Evolutionary conservation across 257 asterid genomes (phyloP).

Genomic region (Plantago elongata): DNA sequence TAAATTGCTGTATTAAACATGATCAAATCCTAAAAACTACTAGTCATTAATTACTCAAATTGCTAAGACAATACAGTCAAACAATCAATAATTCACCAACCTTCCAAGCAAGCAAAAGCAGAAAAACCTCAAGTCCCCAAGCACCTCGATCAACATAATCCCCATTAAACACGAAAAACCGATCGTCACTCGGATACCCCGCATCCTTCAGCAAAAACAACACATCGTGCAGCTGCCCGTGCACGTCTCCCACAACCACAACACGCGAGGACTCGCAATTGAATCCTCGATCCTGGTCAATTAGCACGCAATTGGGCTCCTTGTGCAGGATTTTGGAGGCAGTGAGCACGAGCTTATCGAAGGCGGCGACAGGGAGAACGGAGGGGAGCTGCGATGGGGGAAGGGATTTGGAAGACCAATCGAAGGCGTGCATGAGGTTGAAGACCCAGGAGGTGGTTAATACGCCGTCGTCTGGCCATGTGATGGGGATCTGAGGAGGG

Average conservation of each 20-base stretch:
- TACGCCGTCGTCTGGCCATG: constrained; percentile 70
- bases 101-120: constrained; percentile 90
- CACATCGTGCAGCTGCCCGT: constrained; percentile 94
- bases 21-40: neutral
- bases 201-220: constrained; percentile 65
- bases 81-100: constrained; percentile 27
- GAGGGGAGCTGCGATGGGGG: constrained; percentile 62
- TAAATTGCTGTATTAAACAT: neutral
- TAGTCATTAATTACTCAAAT: constrained; percentile 2
- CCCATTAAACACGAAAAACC: constrained; percentile 87
- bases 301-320: constrained; percentile 75
- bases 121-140: constrained; percentile 96
- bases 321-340: constrained; percentile 88
- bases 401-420: constrained; percentile 63
- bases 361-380: constrained; percentile 69
- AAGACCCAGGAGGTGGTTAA: constrained; percentile 50
- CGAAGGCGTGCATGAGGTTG: constrained; percentile 66
- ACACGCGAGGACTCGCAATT: constrained; percentile 31
- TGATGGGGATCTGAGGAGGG: constrained; percentile 70
- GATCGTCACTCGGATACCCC: constrained; percentile 71
- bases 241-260: constrained; percentile 92
- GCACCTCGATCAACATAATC: constrained; percentile 99
- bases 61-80: neutral
- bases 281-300: constrained; percentile 38
- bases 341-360: constrained; percentile 62